Conservation (phyloP, 768 basidiomycete species). For the Russula earlei region DNA sequence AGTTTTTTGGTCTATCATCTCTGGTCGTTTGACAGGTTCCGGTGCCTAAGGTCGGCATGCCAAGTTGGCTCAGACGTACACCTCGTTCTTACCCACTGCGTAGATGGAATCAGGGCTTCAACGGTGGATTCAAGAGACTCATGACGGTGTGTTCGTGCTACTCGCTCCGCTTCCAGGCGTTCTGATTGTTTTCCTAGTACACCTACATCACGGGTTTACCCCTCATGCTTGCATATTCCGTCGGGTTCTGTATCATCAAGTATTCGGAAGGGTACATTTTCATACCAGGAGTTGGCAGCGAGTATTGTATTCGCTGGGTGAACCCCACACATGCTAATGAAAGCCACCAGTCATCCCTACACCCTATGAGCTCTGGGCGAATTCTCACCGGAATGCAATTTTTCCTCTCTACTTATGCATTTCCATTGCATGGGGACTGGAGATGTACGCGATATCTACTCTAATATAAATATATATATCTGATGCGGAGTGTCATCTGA, state of each 20-base stretch:
- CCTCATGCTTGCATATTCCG: conserved; percentile 43
- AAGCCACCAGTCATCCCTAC: conserved; percentile 48
- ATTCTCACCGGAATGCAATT: conserved; percentile 30
- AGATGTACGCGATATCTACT: too few species aligned
- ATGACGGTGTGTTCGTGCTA: conserved; percentile 51
- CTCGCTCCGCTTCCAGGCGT: not conserved
- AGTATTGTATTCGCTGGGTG: too few species aligned
- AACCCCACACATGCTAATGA: not conserved
- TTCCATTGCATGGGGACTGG: too few species aligned
- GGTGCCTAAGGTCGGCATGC: conserved; percentile 48
- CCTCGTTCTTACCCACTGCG: not conserved
- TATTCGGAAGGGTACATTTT: too few species aligned
- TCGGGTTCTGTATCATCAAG: conserved; percentile 29
- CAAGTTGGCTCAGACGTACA: not conserved
- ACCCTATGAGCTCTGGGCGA: conserved; percentile 51
- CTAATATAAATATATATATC: not conserved
- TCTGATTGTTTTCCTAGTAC: conserved; percentile 37
- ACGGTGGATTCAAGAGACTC: conserved; percentile 41
- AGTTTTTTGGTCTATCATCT: conserved; percentile 38
- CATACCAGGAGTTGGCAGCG: too few species aligned
- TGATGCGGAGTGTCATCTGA: not conserved
- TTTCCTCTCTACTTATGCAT: too few species aligned
- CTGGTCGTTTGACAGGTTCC: conserved; percentile 56
- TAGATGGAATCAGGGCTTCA: conserved; percentile 60
- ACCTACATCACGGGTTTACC: conserved; percentile 60